Conservation (phyloP, 1,284 basidiomycete species). For the Dichomitus squalens region DNA sequence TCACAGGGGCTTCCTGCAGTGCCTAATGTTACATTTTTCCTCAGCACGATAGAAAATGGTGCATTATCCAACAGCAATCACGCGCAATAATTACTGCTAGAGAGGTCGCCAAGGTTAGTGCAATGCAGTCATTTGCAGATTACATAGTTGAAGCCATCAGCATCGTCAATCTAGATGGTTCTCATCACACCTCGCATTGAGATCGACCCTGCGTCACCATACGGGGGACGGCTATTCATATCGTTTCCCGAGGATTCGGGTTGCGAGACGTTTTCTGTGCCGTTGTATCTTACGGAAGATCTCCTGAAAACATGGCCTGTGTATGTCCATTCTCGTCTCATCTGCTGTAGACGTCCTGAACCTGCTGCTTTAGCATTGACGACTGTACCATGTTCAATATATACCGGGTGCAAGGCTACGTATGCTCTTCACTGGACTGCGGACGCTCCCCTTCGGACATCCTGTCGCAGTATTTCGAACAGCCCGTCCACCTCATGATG, state of each 20-base stretch:
- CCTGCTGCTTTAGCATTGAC: constrained; percentile 43
- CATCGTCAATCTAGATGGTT: constrained; percentile 64
- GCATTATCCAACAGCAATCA: constrained; percentile 58
- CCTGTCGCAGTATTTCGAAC: constrained; percentile 61
- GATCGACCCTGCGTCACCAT: constrained; percentile 43
- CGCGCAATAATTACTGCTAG: constrained; percentile 66
- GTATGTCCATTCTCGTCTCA: constrained; percentile 39
- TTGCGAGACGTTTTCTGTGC: constrained; percentile 56
- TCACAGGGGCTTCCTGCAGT: no score
- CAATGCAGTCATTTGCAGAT: not conserved
- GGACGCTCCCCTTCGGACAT: constrained; percentile 47
- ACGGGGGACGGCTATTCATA: constrained; percentile 53
- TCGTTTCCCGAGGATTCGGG: constrained; percentile 60
- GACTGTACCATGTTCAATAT: constrained; percentile 54
- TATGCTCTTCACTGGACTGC: constrained; percentile 48
- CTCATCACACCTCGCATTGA: constrained; percentile 61
- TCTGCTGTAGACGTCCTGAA: not conserved
- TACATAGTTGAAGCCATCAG: not conserved
- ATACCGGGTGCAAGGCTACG: constrained; percentile 60
- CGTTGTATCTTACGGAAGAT: constrained; percentile 54
- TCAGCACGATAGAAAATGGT: constrained; percentile 76
- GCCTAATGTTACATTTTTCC: not conserved
- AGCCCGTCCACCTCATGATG: constrained; percentile 60
- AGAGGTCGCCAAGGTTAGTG: constrained; percentile 56
- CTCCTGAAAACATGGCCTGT: constrained; percentile 53